A percentile compares a stretch with the other conserved stretches of the same genome.
These are phyloP conservation scores for Mortierella sp. DNA, from an alignment of 371 early-diverging fungal genomes.

Conservation along the genomic window DNA sequence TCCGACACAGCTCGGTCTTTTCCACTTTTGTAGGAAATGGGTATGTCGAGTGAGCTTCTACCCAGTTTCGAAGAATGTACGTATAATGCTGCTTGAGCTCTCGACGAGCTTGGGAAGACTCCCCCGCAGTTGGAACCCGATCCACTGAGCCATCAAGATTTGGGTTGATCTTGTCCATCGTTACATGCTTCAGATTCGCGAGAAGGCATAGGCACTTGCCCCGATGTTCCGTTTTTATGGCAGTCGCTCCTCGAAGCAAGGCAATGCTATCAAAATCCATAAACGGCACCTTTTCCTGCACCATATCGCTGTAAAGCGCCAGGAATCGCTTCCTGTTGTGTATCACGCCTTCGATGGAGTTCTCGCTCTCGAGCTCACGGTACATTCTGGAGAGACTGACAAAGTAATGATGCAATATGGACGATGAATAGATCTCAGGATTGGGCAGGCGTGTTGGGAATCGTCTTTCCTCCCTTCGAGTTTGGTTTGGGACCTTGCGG, in stretches of 20 bases:
- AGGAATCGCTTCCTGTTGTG: constrained; percentile 14
- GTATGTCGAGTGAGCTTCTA: constrained; percentile 1
- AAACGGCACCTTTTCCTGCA: neutral
- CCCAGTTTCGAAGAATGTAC: constrained; percentile 7
- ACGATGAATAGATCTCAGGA: constrained; percentile 9
- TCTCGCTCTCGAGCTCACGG: neutral
- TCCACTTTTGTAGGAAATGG: constrained; percentile 26
- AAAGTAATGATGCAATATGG: neutral
- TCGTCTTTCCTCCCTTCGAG: too few species aligned
- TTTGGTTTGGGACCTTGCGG: neutral
- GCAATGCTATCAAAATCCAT: neutral
- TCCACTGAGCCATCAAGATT: neutral
- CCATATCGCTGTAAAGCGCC: neutral
- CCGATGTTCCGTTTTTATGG: constrained; percentile 3
- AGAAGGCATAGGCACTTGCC: neutral
- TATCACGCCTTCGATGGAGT: neutral
- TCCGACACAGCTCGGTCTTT: constrained; percentile 7
- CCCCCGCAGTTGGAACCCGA: neutral
- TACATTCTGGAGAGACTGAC: neutral
- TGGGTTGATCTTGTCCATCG: too few species aligned
- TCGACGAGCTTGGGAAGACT: neutral
- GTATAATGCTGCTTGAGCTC: constrained; percentile 14
- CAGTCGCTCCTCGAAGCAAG: constrained; percentile 2
- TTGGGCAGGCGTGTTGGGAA: constrained; percentile 1
- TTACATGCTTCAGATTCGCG: too few species aligned